Evolutionary conservation across 176 grass and related monocot species (phyloP).

Genomic region (Eleusine indica): DNA sequence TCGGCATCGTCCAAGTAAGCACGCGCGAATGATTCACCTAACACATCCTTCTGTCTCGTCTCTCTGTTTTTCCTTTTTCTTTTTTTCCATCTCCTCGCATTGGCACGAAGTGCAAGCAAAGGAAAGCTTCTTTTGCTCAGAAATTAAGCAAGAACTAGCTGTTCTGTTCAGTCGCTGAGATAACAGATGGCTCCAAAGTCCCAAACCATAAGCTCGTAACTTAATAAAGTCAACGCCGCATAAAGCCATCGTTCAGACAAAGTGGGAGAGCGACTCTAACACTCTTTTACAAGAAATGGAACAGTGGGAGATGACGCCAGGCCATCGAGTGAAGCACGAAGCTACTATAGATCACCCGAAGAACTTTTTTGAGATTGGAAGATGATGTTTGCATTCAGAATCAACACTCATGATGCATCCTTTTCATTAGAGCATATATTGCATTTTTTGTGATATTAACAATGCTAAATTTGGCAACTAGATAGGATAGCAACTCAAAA

Average conservation of each 20-base stretch:
- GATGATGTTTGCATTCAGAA: neutral
- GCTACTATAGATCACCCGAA: neutral
- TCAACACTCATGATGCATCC: neutral
- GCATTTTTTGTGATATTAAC: neutral
- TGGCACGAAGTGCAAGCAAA: neutral
- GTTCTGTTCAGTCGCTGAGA: neutral
- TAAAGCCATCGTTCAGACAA: constrained; percentile 12
- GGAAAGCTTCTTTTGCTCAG: neutral
- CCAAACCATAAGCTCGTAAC: neutral
- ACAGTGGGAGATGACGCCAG: neutral
- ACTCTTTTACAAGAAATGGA: neutral
- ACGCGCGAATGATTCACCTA: neutral
- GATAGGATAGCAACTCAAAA: neutral
- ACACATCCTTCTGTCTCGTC: neutral
- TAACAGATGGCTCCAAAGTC: neutral
- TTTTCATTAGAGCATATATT: neutral
- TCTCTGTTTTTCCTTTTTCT: neutral
- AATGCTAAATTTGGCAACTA: too few species aligned
- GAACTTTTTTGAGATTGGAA: neutral
- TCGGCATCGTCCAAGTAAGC: constrained; percentile 85
- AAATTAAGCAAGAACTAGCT: constrained; percentile 14
- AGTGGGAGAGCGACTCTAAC: neutral
- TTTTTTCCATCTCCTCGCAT: neutral
- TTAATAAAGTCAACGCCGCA: constrained; percentile 27
- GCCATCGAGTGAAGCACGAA: neutral